Evolutionary conservation across 2,329 filamentous ascomycete genomes (phyloP), one percentile per base, ranked within the genome.

Genomic region (Chrysoporthe puriensis): DNA sequence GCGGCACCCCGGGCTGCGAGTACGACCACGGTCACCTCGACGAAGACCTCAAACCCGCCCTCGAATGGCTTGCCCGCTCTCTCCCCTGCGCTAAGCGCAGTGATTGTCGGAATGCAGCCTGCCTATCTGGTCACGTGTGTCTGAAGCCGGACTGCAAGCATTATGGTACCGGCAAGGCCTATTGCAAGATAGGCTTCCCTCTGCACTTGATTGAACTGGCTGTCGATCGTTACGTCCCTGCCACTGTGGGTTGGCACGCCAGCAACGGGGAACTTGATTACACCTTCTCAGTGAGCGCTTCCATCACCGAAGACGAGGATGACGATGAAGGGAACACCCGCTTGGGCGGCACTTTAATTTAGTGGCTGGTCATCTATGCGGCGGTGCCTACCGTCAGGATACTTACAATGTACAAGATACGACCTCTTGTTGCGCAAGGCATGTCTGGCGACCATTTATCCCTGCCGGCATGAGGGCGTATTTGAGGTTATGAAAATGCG

Each of bases 91-190:
- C 68, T 0, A 74, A 72, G 58, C 73, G 74, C 6, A 75, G 73
- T 8, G 36, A 43, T 5, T 78, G 76, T 70, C 68, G 75, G 11
- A 67, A 73, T 4, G 66, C 69, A 0, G 58, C 59, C 16, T 78
- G 77, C 69, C 71, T 70, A 32, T 70, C 71, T 34, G 77, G 76
- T 6, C 77, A 78, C 66, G 70, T 77, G 48, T 78, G 77, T 68
- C 77, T 77, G 71, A 73, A 69, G 18, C 52, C 63, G 21, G 73
- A 77, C 16, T 78, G 76, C 66, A 74, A 73, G 63, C 32, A 57
- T 6, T 59, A 74, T n/a, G 74, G 76, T 8, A 73, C 73, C 26
- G 76, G 77, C 60, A 77, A 74, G 70, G 44, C 56, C 4, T 74
- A 72, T 57, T 77, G 76, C 73, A 74, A 72, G 36, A 16, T 78